Evolutionary conservation across 345 rosid genomes (phyloP).

Genomic region (Mangifera indica): DNA sequence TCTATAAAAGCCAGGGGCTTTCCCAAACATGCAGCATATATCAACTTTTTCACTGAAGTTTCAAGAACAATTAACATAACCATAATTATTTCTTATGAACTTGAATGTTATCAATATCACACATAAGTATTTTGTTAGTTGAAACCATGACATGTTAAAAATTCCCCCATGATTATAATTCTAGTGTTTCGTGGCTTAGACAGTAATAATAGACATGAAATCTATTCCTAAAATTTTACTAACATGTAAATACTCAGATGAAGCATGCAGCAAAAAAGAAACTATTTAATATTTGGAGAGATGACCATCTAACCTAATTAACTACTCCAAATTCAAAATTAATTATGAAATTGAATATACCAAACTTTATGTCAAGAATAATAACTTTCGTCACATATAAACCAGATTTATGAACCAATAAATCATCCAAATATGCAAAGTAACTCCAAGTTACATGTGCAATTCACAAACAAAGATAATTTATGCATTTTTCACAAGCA

Average conservation of each 20-base stretch:
- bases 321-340: not conserved
- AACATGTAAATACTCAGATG: not conserved
- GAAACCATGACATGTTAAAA: not conserved
- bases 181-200: not conserved
- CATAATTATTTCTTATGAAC: not conserved
- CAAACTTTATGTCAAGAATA: not conserved
- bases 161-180: not conserved
- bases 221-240: not conserved
- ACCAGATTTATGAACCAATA: not conserved
- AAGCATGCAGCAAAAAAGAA: not conserved
- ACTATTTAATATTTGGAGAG: not conserved
- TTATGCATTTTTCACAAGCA: conserved; percentile 6
- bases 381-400: not conserved
- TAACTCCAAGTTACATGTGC: not conserved
- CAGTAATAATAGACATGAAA: not conserved
- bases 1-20: not conserved
- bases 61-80: not conserved
- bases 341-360: not conserved
- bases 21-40: not conserved
- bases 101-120: not conserved
- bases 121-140: too few relatives aligned
- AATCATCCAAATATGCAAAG: not conserved
- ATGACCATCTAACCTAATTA: conserved; percentile 3
- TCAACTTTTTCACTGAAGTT: not conserved
- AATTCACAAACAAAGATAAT: not conserved